Conservation (phyloP, 257 asterid species). For the Penstemon newberryi region DNA sequence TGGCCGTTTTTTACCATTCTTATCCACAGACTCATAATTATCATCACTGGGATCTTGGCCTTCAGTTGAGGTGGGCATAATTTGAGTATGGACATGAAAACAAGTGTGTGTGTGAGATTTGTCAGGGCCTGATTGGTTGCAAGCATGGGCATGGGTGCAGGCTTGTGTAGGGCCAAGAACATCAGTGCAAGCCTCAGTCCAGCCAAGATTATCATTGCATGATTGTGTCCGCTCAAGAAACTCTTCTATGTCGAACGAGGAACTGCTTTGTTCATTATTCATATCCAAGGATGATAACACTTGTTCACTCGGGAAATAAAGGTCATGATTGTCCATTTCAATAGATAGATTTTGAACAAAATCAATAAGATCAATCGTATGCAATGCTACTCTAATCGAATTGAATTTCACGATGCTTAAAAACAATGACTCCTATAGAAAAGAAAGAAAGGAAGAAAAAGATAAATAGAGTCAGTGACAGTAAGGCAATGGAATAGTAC, state of each 20-base stretch:
- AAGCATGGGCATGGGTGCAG: slow-evolving; percentile 93
- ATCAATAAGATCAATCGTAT: not conserved
- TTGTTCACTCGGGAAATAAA: slow-evolving; percentile 45
- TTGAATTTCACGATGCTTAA: too few species aligned
- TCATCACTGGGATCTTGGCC: slow-evolving; percentile 66
- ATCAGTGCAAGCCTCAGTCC: slow-evolving; percentile 53
- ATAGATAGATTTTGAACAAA: slow-evolving; percentile 23
- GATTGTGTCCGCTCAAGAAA: slow-evolving; percentile 41
- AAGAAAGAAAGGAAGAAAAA: too few species aligned
- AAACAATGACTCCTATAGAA: too few species aligned
- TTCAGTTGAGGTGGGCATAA: slow-evolving; percentile 60
- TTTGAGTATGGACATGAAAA: slow-evolving; percentile 90
- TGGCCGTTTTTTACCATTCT: slow-evolving; percentile 65
- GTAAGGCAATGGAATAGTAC: too few species aligned
- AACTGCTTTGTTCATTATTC: slow-evolving; percentile 47
- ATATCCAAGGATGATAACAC: slow-evolving; percentile 47
- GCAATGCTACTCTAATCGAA: too few species aligned
- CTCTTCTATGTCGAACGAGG: slow-evolving; percentile 57
- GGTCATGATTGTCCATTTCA: slow-evolving; percentile 52
- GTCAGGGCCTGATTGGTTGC: slow-evolving; percentile 90
- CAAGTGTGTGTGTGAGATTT: slow-evolving; percentile 80
- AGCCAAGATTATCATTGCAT: slow-evolving; percentile 50
- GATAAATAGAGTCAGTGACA: too few species aligned
- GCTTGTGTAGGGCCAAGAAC: slow-evolving; percentile 58
- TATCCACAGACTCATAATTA: slow-evolving; percentile 77